phyloP scores from a whole-genome alignment of 2,329 filamentous ascomycete genomes.

The Apiospora koreana region DNA sequence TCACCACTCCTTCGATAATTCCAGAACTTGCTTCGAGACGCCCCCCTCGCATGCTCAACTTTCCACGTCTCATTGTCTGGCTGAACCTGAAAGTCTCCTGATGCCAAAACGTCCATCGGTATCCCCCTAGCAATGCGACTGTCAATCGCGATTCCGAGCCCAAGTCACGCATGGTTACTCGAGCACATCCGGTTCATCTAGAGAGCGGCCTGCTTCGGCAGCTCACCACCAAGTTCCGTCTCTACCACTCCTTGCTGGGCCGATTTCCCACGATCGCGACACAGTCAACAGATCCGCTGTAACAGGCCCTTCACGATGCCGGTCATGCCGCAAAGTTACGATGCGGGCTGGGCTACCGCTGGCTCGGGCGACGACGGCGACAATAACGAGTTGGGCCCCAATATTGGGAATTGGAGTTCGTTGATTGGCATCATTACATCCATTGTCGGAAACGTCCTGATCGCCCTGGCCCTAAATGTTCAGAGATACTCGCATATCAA shows the following conservation, averaged over 20 bases:
- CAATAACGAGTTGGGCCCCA: slow-evolving; percentile 41
- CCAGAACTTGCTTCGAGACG: not conserved
- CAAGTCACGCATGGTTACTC: not conserved
- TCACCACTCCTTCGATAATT: not conserved
- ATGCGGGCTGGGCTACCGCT: slow-evolving; percentile 18
- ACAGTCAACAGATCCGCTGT: not conserved
- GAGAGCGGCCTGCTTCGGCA: not conserved
- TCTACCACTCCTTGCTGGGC: not conserved
- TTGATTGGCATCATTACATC: slow-evolving; percentile 93
- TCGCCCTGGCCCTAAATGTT: slow-evolving; percentile 93
- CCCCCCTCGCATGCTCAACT: not conserved
- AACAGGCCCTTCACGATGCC: slow-evolving; percentile 3
- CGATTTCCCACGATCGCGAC: not conserved
- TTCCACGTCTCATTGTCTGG: not conserved
- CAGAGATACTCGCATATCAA: slow-evolving; percentile 94
- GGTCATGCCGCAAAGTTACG: slow-evolving; percentile 19
- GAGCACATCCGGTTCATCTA: not conserved
- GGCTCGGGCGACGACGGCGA: slow-evolving; percentile 15
- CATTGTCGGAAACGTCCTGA: slow-evolving; percentile 89
- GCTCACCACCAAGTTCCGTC: not conserved
- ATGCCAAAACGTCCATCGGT: not conserved
- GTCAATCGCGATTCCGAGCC: not conserved
- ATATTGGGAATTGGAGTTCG: slow-evolving; percentile 78
- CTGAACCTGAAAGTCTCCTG: not conserved
- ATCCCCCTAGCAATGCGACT: slow-evolving; percentile 2